A percentile compares a stretch with the other conserved stretches of the same genome.
These are phyloP conservation scores for Fraxinus nigra DNA, from an alignment of 305 asterid species.

Conservation along the genomic window DNA sequence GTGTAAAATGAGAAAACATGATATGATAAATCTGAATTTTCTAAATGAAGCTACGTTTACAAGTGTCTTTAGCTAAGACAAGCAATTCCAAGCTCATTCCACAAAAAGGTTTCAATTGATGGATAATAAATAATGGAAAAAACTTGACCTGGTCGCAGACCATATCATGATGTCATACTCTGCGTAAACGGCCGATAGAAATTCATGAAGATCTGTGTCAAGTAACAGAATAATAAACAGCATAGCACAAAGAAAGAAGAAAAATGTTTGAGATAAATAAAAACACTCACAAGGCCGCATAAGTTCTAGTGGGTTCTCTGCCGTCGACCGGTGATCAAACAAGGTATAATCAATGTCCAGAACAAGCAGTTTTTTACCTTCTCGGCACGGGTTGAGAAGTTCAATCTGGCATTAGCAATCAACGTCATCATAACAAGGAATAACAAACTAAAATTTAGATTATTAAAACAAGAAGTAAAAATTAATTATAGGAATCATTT, in stretches of 20 bases:
- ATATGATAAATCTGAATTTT: not conserved
- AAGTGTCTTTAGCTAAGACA: not conserved
- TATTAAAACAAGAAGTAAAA: not conserved
- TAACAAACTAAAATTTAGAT: not conserved
- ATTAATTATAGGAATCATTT: not conserved
- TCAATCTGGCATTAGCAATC: slow-evolving; percentile 51
- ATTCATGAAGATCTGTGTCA: slow-evolving; percentile 89
- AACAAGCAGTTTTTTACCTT: slow-evolving; percentile 91
- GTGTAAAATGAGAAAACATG: not conserved
- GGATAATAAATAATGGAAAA: not conserved
- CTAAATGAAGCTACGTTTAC: not conserved
- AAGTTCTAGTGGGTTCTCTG: slow-evolving; percentile 86
- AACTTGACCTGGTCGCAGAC: slow-evolving; percentile 83
- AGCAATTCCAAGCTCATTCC: not conserved
- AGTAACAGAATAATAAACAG: slow-evolving; percentile 15
- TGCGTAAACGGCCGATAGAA: slow-evolving; percentile 81
- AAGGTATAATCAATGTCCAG: slow-evolving; percentile 92
- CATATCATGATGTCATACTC: slow-evolving; percentile 95
- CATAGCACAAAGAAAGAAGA: not conserved
- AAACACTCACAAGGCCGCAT: slow-evolving; percentile 88
- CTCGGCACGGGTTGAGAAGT: slow-evolving; percentile 77
- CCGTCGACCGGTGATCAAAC: slow-evolving; percentile 90
- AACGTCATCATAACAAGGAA: slow-evolving; percentile 16
- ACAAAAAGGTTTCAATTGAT: not conserved
- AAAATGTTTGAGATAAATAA: slow-evolving; percentile 3